phyloP scores from a whole-genome alignment of 1,284 basidiomycete genomes.

The Pyrrhoderma lamaoense region DNA sequence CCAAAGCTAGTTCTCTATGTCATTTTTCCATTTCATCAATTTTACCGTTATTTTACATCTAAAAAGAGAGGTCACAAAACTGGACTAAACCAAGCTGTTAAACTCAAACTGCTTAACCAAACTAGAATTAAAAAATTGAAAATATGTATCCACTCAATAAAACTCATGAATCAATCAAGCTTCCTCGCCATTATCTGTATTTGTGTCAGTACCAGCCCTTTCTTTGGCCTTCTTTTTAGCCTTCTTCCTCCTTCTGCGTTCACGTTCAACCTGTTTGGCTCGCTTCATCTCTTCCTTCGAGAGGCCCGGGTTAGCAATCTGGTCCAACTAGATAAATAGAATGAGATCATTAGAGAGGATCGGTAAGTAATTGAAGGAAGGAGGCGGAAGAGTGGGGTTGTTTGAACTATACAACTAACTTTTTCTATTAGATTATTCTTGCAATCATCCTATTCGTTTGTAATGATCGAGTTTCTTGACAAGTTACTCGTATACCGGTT shows the following conservation, averaged over 20 bases:
- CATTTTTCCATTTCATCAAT: no score
- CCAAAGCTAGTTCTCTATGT: no score
- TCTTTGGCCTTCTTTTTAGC: constrained; percentile 48
- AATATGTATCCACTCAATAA: not conserved
- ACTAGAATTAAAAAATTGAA: not conserved
- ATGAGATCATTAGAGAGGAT: not conserved
- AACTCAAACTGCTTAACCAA: not conserved
- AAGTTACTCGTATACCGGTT: constrained; percentile 66
- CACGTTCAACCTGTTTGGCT: constrained; percentile 65
- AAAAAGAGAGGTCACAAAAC: no score
- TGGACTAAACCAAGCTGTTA: not conserved
- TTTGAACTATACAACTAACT: constrained; percentile 38
- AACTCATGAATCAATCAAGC: not conserved
- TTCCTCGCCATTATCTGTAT: not conserved
- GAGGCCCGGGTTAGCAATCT: constrained; percentile 62
- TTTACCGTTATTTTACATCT: no score
- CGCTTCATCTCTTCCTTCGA: constrained; percentile 60
- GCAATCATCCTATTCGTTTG: constrained; percentile 62
- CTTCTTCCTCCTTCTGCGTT: constrained; percentile 62
- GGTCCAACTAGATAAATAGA: constrained; percentile 47
- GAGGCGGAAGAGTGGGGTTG: no score
- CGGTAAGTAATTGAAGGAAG: constrained; percentile 12
- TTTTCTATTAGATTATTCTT: constrained; percentile 62
- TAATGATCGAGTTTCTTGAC: constrained; percentile 74
- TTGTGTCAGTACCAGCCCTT: not conserved